These are phyloP conservation scores for Mycothermus thermophilus DNA, from an alignment of 495 filamentous ascomycete species.

Conservation along the genomic window DNA sequence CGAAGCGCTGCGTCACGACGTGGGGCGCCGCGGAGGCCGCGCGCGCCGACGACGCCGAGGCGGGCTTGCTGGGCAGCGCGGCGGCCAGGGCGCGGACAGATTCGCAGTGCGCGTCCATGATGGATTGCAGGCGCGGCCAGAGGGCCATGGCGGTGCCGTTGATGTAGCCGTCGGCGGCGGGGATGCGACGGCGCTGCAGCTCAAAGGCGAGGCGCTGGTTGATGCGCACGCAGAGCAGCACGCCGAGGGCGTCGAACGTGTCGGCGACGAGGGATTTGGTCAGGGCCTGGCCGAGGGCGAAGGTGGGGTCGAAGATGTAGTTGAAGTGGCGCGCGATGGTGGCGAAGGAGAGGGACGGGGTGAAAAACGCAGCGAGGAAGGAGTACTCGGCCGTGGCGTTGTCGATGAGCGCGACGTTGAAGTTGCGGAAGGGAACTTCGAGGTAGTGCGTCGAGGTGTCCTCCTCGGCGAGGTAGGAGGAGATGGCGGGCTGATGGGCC, in stretches of 20 bases:
- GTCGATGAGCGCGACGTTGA: slow-evolving; percentile 86
- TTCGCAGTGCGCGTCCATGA: slow-evolving; percentile 87
- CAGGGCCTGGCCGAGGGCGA: slow-evolving; percentile 60
- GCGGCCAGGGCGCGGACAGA: slow-evolving; percentile 51
- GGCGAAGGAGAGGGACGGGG: slow-evolving; percentile 41
- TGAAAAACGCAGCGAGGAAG: slow-evolving; percentile 84
- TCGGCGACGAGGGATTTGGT: slow-evolving; percentile 64
- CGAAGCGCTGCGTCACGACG: slow-evolving; percentile 81
- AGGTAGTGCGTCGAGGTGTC: slow-evolving; percentile 73
- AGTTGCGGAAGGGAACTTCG: slow-evolving; percentile 80
- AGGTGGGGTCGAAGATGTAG: slow-evolving; percentile 74
- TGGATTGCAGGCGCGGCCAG: slow-evolving; percentile 87
- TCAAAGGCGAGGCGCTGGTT: slow-evolving; percentile 91
- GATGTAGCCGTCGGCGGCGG: slow-evolving; percentile 77
- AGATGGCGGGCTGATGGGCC: slow-evolving; percentile 54
- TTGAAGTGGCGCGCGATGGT: slow-evolving; percentile 52
- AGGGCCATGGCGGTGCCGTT: slow-evolving; percentile 91
- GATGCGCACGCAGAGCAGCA: slow-evolving; percentile 79
- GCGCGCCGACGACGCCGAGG: slow-evolving; percentile 43
- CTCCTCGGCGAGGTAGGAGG: slow-evolving; percentile 77
- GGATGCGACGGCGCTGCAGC: slow-evolving; percentile 78
- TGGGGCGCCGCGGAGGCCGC: slow-evolving; percentile 75
- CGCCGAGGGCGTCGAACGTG: slow-evolving; percentile 70
- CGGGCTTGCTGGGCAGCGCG: slow-evolving; percentile 31
- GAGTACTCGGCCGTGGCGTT: slow-evolving; percentile 92